Conservation (phyloP, 208 protist genomes). For the Acanthamoeba healyi region DNA sequence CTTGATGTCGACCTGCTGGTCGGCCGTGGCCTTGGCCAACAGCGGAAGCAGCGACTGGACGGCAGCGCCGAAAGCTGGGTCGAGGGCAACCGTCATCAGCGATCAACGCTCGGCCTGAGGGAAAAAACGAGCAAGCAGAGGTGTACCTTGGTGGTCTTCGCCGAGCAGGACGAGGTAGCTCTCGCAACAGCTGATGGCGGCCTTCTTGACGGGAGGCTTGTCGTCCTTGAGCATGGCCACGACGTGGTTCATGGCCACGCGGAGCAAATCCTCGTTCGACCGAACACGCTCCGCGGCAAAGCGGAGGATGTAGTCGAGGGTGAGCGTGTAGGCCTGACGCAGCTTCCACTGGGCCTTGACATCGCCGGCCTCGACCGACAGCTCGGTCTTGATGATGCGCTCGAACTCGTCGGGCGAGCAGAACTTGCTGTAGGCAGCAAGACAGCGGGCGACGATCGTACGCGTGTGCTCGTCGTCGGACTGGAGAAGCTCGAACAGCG, state of each 20-base stretch:
- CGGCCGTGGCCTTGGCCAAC: constrained; percentile 30
- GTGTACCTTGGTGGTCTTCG: constrained; percentile 2
- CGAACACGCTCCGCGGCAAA: constrained; percentile 32
- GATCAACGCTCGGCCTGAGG: background rate
- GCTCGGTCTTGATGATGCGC: constrained; percentile 50
- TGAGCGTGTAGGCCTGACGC: constrained; percentile 50
- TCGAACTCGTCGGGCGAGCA: constrained; percentile 25
- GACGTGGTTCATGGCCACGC: background rate
- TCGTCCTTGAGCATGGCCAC: constrained; percentile 53
- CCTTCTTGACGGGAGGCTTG: constrained; percentile 58
- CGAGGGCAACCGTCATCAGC: background rate
- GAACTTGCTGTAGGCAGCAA: constrained; percentile 66
- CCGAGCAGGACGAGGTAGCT: background rate
- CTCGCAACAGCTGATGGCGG: constrained; percentile 31
- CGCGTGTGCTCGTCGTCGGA: constrained; percentile 55
- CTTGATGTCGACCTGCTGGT: constrained; percentile 35
- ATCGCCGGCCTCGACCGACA: constrained; percentile 50
- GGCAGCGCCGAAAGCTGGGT: constrained; percentile 1
- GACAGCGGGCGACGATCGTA: constrained; percentile 14
- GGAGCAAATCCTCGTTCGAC: constrained; percentile 50
- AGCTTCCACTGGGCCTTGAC: constrained; percentile 72
- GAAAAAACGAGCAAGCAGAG: background rate
- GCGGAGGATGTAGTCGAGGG: constrained; percentile 52
- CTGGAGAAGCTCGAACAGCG: constrained; percentile 48
- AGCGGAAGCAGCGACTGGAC: constrained; percentile 25